Base-by-base conservation (phyloP, 345 rosid species). In the Murraya paniculata region DNA sequence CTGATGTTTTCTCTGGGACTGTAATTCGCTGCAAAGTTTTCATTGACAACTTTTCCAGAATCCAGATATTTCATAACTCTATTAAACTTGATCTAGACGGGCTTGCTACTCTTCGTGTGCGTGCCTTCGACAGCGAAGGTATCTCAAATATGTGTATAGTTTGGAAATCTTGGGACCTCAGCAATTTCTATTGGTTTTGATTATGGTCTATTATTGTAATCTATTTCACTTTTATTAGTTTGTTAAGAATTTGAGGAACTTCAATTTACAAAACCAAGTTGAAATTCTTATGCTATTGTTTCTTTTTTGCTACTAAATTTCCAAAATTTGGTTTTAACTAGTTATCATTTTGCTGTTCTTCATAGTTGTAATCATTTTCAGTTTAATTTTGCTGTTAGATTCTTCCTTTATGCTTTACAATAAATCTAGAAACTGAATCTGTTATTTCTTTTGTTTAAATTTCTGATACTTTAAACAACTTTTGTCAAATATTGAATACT, bases 1-100 rank as follows among this genome's bases (percentile, higher is more conserved):
- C 94, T 75, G 99, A 95, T 79, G 76, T 83, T 31, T 81, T 85
- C 57, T 91, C 95, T 0, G 99, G 98, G 80, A 85, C 84, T 82
- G 94, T 95, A 74, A 91, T 95, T 82, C 99, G 98, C 64, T 95
- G 99, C 91, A 95, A 93, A 81, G 98, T 95, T 70, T 95, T 95
- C 69, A 92, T 95, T 81, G 98, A 95, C 83, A 93, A 82, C 64
- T 88, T 95, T 82, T 91, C 95, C 30, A 88, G 98, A 84, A 90
- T 95, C 58, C 97, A 91, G 89, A 95, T 95, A 78, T 95, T 93
- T 85, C 98, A 95, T 75, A 93, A 88, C 73, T 95, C 98, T 55
- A 77, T 95, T 65, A 95, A 95, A 85, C 95, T 95, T 77, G 97
- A 95, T 82, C 89, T 95, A 76, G 98, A 95, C 77, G 98, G 98